phyloP scores from a whole-genome alignment of 2,329 filamentous ascomycete species.

The Boeremia exigua region DNA sequence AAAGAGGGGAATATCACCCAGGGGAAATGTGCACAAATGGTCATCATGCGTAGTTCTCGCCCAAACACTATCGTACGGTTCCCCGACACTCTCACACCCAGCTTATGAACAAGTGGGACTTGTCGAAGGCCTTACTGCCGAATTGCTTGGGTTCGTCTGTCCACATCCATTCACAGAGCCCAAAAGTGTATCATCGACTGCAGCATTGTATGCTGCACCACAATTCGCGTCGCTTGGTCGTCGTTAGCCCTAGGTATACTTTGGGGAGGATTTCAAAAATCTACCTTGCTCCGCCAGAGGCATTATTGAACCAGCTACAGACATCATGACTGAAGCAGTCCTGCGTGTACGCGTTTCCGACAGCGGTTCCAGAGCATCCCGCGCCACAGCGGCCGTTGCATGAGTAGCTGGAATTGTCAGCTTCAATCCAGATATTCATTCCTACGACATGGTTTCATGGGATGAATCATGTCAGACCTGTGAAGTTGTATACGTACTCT shows the following conservation, averaged over 20 bases:
- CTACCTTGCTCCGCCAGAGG: conserved; percentile 55
- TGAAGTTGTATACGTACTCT: conserved; percentile 47
- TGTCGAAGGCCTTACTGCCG: conserved; percentile 25
- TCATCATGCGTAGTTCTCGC: too few species aligned
- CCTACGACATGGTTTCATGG: too few species aligned
- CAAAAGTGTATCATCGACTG: conserved; percentile 53
- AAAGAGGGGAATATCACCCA: too few species aligned
- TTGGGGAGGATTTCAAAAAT: not conserved
- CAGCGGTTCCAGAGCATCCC: conserved; percentile 52
- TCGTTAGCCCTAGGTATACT: not conserved
- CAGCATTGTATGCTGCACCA: conserved; percentile 53
- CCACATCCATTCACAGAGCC: conserved; percentile 43
- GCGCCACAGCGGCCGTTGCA: conserved; percentile 59
- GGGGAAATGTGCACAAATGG: too few species aligned
- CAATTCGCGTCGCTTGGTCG: conserved; percentile 53
- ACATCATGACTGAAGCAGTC: conserved; percentile 60
- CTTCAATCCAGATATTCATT: not conserved
- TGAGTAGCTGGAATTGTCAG: conserved; percentile 49
- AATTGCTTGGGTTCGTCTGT: conserved; percentile 38
- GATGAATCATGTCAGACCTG: not conserved
- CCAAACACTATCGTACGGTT: not conserved
- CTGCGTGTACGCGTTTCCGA: conserved; percentile 59
- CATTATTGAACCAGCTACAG: conserved; percentile 59
- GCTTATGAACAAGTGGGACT: conserved; percentile 48
- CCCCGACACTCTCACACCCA: not conserved